A percentile compares a stretch with the other conserved stretches of the same genome.
phyloP scores from a whole-genome alignment of 2,329 filamentous ascomycete species.

The Xylaria sp. region DNA sequence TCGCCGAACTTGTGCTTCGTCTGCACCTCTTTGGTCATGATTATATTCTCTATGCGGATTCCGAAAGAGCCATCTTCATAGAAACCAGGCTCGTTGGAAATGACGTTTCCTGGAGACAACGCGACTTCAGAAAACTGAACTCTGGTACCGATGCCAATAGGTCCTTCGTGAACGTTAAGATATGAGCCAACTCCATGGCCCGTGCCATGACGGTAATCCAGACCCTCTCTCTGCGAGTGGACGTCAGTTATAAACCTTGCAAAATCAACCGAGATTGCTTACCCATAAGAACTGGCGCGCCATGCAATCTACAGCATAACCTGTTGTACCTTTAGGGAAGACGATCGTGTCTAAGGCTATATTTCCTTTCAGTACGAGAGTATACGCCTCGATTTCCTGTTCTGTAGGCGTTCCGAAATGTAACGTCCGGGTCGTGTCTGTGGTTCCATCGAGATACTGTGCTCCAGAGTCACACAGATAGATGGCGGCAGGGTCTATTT shows the following conservation, averaged over 20 bases:
- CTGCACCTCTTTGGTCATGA: constrained; percentile 88
- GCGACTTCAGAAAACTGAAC: constrained; percentile 92
- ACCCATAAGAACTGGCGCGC: constrained; percentile 95
- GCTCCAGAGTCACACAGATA: constrained; percentile 98
- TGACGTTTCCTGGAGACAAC: constrained; percentile 89
- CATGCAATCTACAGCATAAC: constrained; percentile 87
- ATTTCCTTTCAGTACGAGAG: constrained; percentile 91
- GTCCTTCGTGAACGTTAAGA: constrained; percentile 96
- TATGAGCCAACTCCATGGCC: constrained; percentile 96
- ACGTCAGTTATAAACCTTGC: constrained; percentile 1
- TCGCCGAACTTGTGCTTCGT: constrained; percentile 91
- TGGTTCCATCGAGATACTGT: constrained; percentile 96
- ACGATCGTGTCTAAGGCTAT: constrained; percentile 87
- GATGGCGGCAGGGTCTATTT: constrained; percentile 84
- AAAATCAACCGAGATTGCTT: constrained; percentile 46
- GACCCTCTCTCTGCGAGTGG: constrained; percentile 68
- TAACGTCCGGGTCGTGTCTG: constrained; percentile 91
- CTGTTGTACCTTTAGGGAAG: constrained; percentile 95
- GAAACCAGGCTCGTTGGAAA: constrained; percentile 96
- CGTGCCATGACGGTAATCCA: constrained; percentile 96
- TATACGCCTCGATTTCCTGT: constrained; percentile 89
- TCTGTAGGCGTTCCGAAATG: constrained; percentile 89
- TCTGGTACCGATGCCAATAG: constrained; percentile 93
- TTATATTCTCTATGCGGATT: constrained; percentile 95
- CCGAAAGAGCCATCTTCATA: constrained; percentile 97